Evolutionary conservation across 768 basidiomycete species (phyloP).

Genomic region (Phanerochaete carnosa): DNA sequence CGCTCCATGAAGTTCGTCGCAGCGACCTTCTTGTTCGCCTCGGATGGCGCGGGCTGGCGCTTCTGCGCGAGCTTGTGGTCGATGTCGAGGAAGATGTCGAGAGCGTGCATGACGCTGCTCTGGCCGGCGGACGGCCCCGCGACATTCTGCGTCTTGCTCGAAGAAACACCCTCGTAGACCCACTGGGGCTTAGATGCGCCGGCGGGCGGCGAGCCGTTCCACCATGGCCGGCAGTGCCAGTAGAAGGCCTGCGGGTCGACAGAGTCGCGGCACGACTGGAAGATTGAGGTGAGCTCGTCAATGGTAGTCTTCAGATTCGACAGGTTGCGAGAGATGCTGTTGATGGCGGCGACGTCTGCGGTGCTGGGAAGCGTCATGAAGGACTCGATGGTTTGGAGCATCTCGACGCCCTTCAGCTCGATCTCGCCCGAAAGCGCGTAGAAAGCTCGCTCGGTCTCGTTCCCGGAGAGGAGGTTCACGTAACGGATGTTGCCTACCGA

Average conservation of each 20-base stretch:
- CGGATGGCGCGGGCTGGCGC: slow-evolving; percentile 65
- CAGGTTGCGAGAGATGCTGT: slow-evolving; percentile 73
- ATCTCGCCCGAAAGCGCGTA: slow-evolving; percentile 80
- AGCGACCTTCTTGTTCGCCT: slow-evolving; percentile 62
- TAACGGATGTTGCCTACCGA: slow-evolving; percentile 74
- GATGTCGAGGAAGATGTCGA: slow-evolving; percentile 85
- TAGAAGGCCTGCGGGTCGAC: slow-evolving; percentile 90
- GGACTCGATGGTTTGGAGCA: slow-evolving; percentile 84
- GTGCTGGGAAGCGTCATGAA: slow-evolving; percentile 78
- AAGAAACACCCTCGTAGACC: slow-evolving; percentile 76
- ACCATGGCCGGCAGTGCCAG: slow-evolving; percentile 91
- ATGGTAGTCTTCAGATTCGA: slow-evolving; percentile 63
- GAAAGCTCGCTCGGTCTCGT: slow-evolving; percentile 82
- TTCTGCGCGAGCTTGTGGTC: slow-evolving; percentile 78
- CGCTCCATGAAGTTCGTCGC: slow-evolving; percentile 83
- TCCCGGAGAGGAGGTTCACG: slow-evolving; percentile 76
- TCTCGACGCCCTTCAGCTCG: slow-evolving; percentile 84
- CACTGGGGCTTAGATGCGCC: slow-evolving; percentile 51
- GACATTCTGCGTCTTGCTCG: slow-evolving; percentile 49
- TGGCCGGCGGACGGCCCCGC: slow-evolving; percentile 95
- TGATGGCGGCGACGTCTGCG: slow-evolving; percentile 36
- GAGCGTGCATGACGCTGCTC: slow-evolving; percentile 84
- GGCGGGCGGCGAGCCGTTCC: slow-evolving; percentile 71
- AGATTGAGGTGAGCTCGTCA: slow-evolving; percentile 67
- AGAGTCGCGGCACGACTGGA: slow-evolving; percentile 61